These are phyloP conservation scores for Vickermania ingenoplastis DNA, from an alignment of 208 protist genomes.

Conservation along the genomic window DNA sequence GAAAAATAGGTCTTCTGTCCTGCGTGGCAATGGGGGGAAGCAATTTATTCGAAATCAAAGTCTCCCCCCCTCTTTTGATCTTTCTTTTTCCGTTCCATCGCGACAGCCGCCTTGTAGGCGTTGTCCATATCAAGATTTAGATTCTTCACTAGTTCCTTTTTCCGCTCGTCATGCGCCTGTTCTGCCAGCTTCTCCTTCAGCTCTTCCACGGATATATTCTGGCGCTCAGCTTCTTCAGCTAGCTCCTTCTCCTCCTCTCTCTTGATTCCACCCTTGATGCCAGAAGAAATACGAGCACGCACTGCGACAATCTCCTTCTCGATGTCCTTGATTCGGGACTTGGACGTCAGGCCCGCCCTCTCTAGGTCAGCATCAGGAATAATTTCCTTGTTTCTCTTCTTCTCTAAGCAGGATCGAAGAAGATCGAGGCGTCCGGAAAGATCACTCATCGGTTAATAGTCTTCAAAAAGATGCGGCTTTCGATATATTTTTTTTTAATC, in stretches of 20 bases:
- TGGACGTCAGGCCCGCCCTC: slow-evolving; percentile 55
- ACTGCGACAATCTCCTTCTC: slow-evolving; percentile 72
- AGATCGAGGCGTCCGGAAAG: slow-evolving; percentile 35
- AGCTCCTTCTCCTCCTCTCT: slow-evolving; percentile 47
- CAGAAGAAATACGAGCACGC: slow-evolving; percentile 52
- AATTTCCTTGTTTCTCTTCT: slow-evolving; percentile 52
- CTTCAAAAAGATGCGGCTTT: too few relatives aligned
- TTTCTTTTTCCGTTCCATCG: slow-evolving; percentile 44
- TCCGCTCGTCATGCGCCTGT: slow-evolving; percentile 11
- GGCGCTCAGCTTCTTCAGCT: slow-evolving; percentile 40
- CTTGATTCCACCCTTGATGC: slow-evolving; percentile 50
- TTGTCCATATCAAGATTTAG: slow-evolving; percentile 14
- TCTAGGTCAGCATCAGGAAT: slow-evolving; percentile 30
- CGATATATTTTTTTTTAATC: too few relatives aligned
- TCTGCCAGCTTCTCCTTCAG: slow-evolving; percentile 9
- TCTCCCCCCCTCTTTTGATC: slow-evolving; percentile 33
- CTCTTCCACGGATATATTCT: slow-evolving; percentile 55
- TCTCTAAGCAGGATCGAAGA: slow-evolving; percentile 52
- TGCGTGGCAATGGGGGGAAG: too few relatives aligned
- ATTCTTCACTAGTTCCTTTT: slow-evolving; percentile 10
- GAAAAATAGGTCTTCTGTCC: too few relatives aligned
- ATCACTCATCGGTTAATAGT: too few relatives aligned
- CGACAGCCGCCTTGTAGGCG: slow-evolving; percentile 19
- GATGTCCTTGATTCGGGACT: slow-evolving; percentile 85
- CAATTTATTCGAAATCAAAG: slow-evolving; percentile 18